Evolutionary conservation across 768 basidiomycete species (phyloP).

Genomic region (Hericium rajendrae): DNA sequence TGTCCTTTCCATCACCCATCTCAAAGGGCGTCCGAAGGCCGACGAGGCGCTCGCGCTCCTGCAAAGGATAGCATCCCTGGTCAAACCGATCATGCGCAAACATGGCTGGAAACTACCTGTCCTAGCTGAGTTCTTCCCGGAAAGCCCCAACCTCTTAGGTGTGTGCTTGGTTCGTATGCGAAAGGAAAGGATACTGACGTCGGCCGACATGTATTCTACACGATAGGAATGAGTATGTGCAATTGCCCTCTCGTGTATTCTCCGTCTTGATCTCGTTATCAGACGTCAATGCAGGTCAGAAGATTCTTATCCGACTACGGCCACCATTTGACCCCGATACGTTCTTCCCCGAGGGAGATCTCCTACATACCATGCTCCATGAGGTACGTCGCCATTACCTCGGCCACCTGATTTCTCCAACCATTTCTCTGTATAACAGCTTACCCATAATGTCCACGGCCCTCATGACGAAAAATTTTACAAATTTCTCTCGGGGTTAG

Average conservation of each 20-base stretch:
- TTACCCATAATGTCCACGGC: conserved; percentile 83
- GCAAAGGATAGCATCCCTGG: conserved; percentile 61
- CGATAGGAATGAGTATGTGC: conserved; percentile 16
- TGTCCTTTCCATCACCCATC: conserved; percentile 60
- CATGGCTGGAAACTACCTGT: conserved; percentile 71
- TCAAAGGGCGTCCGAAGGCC: conserved; percentile 57
- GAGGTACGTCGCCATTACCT: conserved; percentile 39
- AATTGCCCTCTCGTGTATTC: neutral
- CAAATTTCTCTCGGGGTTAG: conserved; percentile 58
- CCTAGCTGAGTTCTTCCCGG: conserved; percentile 85
- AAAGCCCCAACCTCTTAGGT: conserved; percentile 65
- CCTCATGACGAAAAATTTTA: conserved; percentile 85
- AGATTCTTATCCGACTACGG: conserved; percentile 77
- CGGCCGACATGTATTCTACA: neutral
- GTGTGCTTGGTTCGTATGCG: conserved; percentile 15
- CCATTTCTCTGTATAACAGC: conserved; percentile 30
- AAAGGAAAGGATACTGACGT: too few species aligned
- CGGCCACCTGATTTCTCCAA: neutral
- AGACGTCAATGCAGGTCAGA: conserved; percentile 74
- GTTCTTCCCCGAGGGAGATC: conserved; percentile 66
- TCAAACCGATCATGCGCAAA: conserved; percentile 91
- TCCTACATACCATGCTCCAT: conserved; percentile 83
- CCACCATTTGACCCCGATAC: conserved; percentile 57
- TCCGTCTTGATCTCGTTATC: conserved; percentile 4
- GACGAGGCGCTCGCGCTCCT: conserved; percentile 61